A percentile compares a stretch with the other conserved stretches of the same genome.
These are phyloP conservation scores for Aegilops sharonensis DNA, from an alignment of 176 grass and related monocot genomes.

Conservation along the genomic window DNA sequence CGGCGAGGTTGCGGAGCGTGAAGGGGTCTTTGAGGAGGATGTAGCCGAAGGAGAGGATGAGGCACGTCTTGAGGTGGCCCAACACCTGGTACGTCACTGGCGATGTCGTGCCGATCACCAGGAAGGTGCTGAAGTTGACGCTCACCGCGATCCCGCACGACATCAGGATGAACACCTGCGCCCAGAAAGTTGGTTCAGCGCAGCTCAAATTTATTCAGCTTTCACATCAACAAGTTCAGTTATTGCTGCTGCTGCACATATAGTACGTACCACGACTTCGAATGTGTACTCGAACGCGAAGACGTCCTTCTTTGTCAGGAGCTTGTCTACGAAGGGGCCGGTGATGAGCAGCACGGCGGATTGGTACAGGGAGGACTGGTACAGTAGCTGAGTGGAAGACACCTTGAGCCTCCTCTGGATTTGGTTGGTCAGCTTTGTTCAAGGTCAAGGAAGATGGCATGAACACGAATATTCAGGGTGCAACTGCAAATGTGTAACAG, in stretches of 20 bases:
- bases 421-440: slow-evolving; percentile 87
- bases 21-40: slow-evolving; percentile 70
- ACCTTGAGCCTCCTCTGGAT: slow-evolving; percentile 88
- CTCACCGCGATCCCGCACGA: slow-evolving; percentile 79
- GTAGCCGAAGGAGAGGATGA: slow-evolving; percentile 85
- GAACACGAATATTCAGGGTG: background rate
- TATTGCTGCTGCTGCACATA: background rate
- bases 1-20: slow-evolving; percentile 66
- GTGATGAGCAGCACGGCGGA: slow-evolving; percentile 67
- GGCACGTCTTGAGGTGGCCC: slow-evolving; percentile 93
- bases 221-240: background rate
- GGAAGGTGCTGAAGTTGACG: slow-evolving; percentile 95
- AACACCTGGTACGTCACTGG: slow-evolving; percentile 96
- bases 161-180: slow-evolving; percentile 66
- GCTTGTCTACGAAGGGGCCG: slow-evolving; percentile 80
- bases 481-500: background rate
- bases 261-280: slow-evolving; percentile 58
- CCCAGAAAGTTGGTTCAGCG: background rate
- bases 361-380: slow-evolving; percentile 88
- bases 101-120: slow-evolving; percentile 91
- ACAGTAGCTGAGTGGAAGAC: slow-evolving; percentile 89
- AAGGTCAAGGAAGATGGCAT: slow-evolving; percentile 24
- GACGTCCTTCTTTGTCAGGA: slow-evolving; percentile 69
- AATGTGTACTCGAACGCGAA: slow-evolving; percentile 64
- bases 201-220: background rate